Base-by-base conservation (phyloP, 805 yeast genomes). In the Candida sonorensis region DNA sequence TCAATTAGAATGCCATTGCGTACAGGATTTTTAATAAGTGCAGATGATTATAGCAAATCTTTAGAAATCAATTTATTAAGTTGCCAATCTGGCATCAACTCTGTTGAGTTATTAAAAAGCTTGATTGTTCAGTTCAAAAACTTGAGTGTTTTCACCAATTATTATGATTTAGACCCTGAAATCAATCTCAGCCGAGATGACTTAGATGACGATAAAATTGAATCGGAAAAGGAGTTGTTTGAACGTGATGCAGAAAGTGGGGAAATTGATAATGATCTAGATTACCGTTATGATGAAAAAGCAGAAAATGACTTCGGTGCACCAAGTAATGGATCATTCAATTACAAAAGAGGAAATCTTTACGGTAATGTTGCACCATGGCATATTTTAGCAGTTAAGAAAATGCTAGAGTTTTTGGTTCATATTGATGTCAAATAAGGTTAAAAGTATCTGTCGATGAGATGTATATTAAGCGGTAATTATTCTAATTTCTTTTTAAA, bases 371-470 rank as follows among this genome's bases (percentile, higher is more conserved):
- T 77, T 23, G 62, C 76, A 3, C 94, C 94, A 17, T 79, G 87
- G 80, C 90, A 83, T 51, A 67, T 82, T 16, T 55, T 71, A 10
- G 77, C 86, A 0, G 92, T 83, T 9, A 65, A 72, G 19, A 80
- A 76, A 44, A 62, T 74, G 41, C 54, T 82, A 46, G 73, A 67
- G 30, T 69, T 67, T 30, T 53, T 82, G 35, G 72, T 74, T 1
- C 86, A 81, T 51, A 53, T 81, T 4, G 59, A 62, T 23, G 79
- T 79, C 4, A 67, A 53, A 29, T 55, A 34, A 34, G 9, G 16
- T 17, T 17, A n/a, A 6, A 17, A 11, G 7, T 5, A 7, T 16
- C 4, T n/a, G n/a, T n/a, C n/a, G n/a, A n/a, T n/a, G n/a, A n/a
- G n/a, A n/a, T n/a, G n/a, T n/a, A n/a, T n/a, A n/a, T n/a, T n/a